Base-by-base conservation (phyloP, 495 filamentous ascomycete species). In the Aspergillus heteromorphus region DNA sequence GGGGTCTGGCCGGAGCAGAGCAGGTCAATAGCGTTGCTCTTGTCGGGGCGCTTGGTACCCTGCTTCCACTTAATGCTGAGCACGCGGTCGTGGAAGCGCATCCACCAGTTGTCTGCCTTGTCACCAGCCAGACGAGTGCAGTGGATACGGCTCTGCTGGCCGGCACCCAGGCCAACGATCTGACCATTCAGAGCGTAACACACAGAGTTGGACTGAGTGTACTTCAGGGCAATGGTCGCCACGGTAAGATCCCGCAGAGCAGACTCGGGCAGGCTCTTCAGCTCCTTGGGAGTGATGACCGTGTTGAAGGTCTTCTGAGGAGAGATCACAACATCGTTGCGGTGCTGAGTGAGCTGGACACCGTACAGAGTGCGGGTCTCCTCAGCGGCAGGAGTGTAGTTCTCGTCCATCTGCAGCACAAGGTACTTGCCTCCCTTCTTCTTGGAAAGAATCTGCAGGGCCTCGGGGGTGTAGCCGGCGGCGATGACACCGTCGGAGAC, bases 71-170 rank as follows among this genome's bases (percentile, higher is more conserved):
- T 90, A 70, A 97, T 83, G 65, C 79, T 78, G 29, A 96, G 78
- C 6, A 91, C 84, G 31, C 88, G 87, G 48, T 89, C 86, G 76
- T 96, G 87, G 82, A 96, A 97, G 61, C 93, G 86, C 75, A 97
- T 85, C 93, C 93, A 98, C 93, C 93, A 98, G 79, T 92, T 95
- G 72, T 98, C 93, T 45, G 91, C 89, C 79, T 98, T 98, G 76
- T 96, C 93, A 58, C 95, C 93, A n/a, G 93, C 93, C 40, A 98
- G 82, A 57, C 93, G 86, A 21, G 93, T 98, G 80, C 95, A 97
- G 80, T 97, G 95, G 62, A 98, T 98, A 60, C 93, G 85, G 56
- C 88, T 92, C 75, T 98, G 93, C 73, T 98, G 93, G 48, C 93
- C 93, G 48, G 93, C 93, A 57, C 95, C 93, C 41, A 98, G 81